Conservation (phyloP, 495 filamentous ascomycete species). For the Penicillium lagena region DNA sequence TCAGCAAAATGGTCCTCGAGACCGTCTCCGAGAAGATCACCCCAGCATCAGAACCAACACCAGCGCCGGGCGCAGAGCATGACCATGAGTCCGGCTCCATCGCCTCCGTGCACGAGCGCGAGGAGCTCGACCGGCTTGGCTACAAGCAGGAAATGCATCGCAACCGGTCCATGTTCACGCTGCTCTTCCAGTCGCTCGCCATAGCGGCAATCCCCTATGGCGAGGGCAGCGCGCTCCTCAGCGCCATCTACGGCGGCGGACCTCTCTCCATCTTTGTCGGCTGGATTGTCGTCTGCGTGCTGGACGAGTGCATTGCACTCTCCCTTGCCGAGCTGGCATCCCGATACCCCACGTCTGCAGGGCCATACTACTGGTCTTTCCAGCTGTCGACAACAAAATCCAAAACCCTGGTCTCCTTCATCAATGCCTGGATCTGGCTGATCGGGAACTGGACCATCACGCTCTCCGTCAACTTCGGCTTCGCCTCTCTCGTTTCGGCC, state of each 20-base stretch:
- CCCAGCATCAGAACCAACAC: no score
- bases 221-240: slow-evolving; percentile 38
- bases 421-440: slow-evolving; percentile 61
- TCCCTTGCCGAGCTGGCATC: slow-evolving; percentile 43
- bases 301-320: slow-evolving; percentile 34
- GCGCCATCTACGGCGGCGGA: slow-evolving; percentile 37
- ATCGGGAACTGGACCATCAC: slow-evolving; percentile 69
- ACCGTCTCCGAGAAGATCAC: neutral
- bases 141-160: slow-evolving; percentile 33
- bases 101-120: slow-evolving; percentile 5
- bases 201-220: slow-evolving; percentile 43
- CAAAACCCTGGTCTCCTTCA: slow-evolving; percentile 49
- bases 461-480: slow-evolving; percentile 61
- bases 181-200: slow-evolving; percentile 30
- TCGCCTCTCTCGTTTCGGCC: slow-evolving; percentile 50
- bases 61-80: neutral
- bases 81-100: slow-evolving; percentile 14
- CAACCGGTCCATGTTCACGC: slow-evolving; percentile 30
- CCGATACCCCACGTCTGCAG: slow-evolving; percentile 44
- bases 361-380: slow-evolving; percentile 45
- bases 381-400: slow-evolving; percentile 18
- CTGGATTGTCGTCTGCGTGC: slow-evolving; percentile 32
- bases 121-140: slow-evolving; percentile 27
- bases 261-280: slow-evolving; percentile 36
- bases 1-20: neutral